Evolutionary conservation across 345 rosid genomes (phyloP).

Genomic region (Syzygium oleosum): DNA sequence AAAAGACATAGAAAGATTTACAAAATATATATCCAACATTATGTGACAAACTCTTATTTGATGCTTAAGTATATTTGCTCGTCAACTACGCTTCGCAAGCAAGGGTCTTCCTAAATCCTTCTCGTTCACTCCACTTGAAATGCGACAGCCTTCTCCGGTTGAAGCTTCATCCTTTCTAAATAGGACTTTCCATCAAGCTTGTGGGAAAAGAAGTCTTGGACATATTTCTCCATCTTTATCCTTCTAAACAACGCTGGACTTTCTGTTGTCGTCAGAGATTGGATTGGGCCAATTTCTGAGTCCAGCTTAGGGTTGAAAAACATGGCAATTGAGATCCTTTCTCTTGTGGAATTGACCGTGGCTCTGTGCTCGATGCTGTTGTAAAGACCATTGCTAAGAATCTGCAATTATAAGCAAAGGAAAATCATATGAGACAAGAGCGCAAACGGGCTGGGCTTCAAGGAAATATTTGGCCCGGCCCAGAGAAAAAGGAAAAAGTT

Average conservation of each 20-base stretch:
- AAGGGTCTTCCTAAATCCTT: neutral
- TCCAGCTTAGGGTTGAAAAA: slow-evolving; percentile 7
- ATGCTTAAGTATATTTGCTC: neutral
- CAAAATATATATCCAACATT: neutral
- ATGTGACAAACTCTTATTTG: neutral
- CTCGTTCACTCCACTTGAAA: neutral
- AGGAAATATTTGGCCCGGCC: neutral
- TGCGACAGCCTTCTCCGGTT: neutral
- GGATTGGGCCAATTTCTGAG: slow-evolving; percentile 9
- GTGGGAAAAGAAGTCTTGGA: neutral
- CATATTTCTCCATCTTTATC: slow-evolving; percentile 2
- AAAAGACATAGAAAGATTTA: neutral
- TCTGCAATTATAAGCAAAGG: neutral
- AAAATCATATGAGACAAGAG: neutral
- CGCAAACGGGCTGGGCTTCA: neutral
- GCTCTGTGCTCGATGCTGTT: slow-evolving; percentile 11
- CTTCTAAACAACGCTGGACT: slow-evolving; percentile 8
- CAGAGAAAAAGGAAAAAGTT: neutral
- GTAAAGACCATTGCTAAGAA: slow-evolving; percentile 8
- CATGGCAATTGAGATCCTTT: slow-evolving; percentile 5
- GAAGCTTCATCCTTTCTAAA: neutral
- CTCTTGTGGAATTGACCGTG: neutral
- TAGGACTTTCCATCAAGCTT: slow-evolving; percentile 3
- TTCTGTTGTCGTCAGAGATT: neutral
- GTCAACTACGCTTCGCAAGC: neutral